Percentiles rank a stretch among this genome's conserved stretches.
phyloP scores from a whole-genome alignment of 441 rosid species.

The Pelargonium hybrid region DNA sequence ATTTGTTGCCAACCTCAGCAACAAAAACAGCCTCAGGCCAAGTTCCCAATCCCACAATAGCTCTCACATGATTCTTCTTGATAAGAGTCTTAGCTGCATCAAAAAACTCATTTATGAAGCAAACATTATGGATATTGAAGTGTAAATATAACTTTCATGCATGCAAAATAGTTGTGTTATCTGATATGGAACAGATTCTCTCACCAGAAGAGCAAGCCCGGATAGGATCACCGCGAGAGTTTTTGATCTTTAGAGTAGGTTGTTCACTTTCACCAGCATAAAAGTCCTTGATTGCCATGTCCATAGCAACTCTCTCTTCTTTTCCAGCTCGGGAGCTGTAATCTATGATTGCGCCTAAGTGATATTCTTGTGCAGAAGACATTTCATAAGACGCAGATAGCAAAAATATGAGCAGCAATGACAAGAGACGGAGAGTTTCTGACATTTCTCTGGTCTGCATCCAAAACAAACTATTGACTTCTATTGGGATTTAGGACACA shows the following conservation, averaged over 20 bases:
- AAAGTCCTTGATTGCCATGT: constrained; percentile 5
- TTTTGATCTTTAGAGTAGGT: neutral
- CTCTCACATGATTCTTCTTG: constrained; percentile 15
- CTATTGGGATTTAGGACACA: neutral
- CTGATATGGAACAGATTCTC: neutral
- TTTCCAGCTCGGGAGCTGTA: constrained; percentile 11
- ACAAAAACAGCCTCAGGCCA: constrained; percentile 10
- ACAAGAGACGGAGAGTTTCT: neutral
- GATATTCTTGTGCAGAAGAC: neutral
- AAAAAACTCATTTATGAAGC: neutral
- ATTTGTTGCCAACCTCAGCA: constrained; percentile 15
- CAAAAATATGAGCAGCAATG: neutral
- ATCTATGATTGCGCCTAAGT: constrained; percentile 16
- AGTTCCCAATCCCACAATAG: constrained; percentile 16
- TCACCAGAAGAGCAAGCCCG: constrained; percentile 14
- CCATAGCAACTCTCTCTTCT: constrained; percentile 7
- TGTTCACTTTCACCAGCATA: neutral
- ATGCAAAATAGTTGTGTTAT: neutral
- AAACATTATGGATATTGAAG: neutral
- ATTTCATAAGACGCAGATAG: neutral
- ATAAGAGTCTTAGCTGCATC: constrained; percentile 19
- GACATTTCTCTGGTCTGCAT: neutral
- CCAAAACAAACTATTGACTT: neutral
- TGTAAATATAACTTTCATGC: neutral
- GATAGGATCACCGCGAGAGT: constrained; percentile 9